Evolutionary conservation across 202 grass and related monocot genomes (phyloP), one percentile per base, ranked within the genome.

Genomic region (Setaria italica): DNA sequence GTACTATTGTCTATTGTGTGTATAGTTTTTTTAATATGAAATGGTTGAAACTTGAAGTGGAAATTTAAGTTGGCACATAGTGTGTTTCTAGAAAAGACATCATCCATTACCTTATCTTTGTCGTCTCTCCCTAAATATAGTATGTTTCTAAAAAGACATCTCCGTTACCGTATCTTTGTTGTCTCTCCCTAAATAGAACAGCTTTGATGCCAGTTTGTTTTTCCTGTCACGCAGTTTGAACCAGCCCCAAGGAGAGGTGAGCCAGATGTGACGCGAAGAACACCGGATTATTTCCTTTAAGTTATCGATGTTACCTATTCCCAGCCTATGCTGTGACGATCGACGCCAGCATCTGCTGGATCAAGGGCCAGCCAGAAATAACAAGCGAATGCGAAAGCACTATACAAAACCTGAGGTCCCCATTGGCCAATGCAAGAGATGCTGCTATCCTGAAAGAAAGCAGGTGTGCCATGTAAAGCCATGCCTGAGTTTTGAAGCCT

Each of bases 251-350:
- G 92, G 53, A 87, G 92, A 91, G 92, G 92, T 17, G 92, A 94
- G 39, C 92, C 92, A 71, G 92, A 94, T 4, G 92, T 94, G 11
- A 94, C 92, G 0, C 84, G 92, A 16, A 89, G 92, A 79, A 94
- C 92, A 13, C 89, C 92, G 0, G 92, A 94, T 79, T 94, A 94
- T 85, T 94, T 94, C 68, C 92, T 94, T 53, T 94, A 71, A 91
- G 64, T 33, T 30, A 50, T 29, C 35, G 25, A 72, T 6, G 53
- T 5, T 68, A 49, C 45, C 39, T 72, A 72, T 80, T 71, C 34
- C 80, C 45, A 81, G 69, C 62, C 39, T 84, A 70, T 80, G 79
- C 20, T 62, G 76, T 5, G 47, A 65, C 77, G 72, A 63, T 48
- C 53, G 2, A 78, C 71, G 76, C 59, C 43, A 50, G 81, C 76